Base-by-base conservation (phyloP, 805 yeast genomes). In the Myxozyma monticola region DNA sequence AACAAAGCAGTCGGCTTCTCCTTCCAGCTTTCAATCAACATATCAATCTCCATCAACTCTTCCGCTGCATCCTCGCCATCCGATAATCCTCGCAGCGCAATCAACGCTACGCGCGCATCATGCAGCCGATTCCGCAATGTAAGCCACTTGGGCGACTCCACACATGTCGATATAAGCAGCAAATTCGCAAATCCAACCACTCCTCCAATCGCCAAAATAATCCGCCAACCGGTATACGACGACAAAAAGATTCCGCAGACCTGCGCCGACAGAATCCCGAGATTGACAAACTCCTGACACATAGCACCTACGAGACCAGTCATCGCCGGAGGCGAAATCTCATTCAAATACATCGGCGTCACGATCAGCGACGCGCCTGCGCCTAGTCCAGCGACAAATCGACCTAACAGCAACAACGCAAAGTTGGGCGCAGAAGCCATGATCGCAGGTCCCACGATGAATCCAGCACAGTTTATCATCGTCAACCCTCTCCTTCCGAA, bases 341-440 rank as follows among this genome's bases (percentile, higher is more conserved):
- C 96, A 64, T 82, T 84, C 60, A 93, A 80, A 59, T 80, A 83
- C 53, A 93, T 67, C 0, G 98, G 95, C 0, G 89, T 84, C 15
- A 86, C 81, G 2, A 93, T 98, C 50, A 93, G 77, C 0, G 91
- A 84, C 10, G 83, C 74, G 3, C 99, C 99, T 6, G 96, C 95
- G 1, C 86, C 95, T 1, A 88, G 42, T 0, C 99, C 99, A 17
- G 87, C 78, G 3, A 87, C 60, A 48, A 88, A 75, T 51, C 99
- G 75, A 0, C 97, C 97, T 12, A 78, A 3, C 10, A 80, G 62
- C 54, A 91, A 66, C 1, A 63, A 54, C 2, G 43, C 3, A 53
- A 76, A 77, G 9, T 71, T 60, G 40, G 73, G 68, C 4, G 85
- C 71, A 6, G 70, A 52, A 12, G 81, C 79, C 65, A 85, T 81